A percentile compares a stretch with the other conserved stretches of the same genome.
Conservation (phyloP, 306 rosid genomes). For the Canavalia gladiata region DNA sequence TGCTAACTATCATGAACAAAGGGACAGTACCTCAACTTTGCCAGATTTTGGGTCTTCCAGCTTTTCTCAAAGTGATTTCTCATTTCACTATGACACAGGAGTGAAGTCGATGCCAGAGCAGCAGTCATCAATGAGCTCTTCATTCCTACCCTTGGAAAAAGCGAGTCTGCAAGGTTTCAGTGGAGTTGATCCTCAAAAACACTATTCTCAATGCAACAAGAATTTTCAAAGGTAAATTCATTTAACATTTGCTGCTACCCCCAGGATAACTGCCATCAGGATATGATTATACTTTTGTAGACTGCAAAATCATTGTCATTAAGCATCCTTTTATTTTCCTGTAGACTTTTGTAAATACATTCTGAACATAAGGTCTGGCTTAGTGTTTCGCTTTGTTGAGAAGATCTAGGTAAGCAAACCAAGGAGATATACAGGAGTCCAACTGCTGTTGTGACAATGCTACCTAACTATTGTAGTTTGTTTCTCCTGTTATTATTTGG, state of each 20-base stretch:
- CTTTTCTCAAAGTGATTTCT: constrained; percentile 65
- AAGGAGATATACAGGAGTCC: constrained; percentile 27
- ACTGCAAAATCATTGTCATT: constrained; percentile 23
- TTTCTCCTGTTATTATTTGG: constrained; percentile 26
- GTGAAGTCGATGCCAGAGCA: constrained; percentile 63
- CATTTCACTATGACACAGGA: constrained; percentile 64
- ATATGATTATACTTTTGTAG: constrained; percentile 47
- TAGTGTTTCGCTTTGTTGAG: constrained; percentile 34
- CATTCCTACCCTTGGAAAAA: constrained; percentile 55
- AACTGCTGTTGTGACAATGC: constrained; percentile 35
- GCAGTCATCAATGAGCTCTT: constrained; percentile 55
- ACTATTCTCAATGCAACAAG: constrained; percentile 59
- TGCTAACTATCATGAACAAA: constrained; percentile 53
- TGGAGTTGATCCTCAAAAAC: constrained; percentile 60
- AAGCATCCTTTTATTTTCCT: constrained; percentile 44
- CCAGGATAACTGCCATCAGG: constrained; percentile 30
- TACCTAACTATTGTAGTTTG: constrained; percentile 40
- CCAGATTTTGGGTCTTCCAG: constrained; percentile 73
- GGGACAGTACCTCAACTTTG: constrained; percentile 50
- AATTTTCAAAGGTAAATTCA: constrained; percentile 65
- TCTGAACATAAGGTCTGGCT: constrained; percentile 30
- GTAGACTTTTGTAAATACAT: constrained; percentile 45
- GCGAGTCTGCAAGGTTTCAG: constrained; percentile 55
- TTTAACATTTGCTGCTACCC: constrained; percentile 39
- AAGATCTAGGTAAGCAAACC: constrained; percentile 45